Evolutionary conservation across 805 yeast genomes (phyloP), one percentile per base, ranked within the genome.

Genomic region (Pichia rugopelliculosa): DNA sequence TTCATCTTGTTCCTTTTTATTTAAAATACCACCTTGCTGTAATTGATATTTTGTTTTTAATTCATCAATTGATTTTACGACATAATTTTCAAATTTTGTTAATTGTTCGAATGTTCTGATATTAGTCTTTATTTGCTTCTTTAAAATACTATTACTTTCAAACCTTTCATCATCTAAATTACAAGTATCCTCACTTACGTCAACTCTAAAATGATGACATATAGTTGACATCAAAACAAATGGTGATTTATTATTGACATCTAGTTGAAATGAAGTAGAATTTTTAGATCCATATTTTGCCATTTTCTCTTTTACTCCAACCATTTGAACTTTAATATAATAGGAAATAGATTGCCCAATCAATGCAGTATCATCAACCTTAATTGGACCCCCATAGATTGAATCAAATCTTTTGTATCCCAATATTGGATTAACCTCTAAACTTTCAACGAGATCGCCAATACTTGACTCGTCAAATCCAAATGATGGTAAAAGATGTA

Each of bases 361-460:
- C 34, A 65, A 65, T 11, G 69, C 56, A 30, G 70, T 62, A 61
- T 80, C 85, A 15, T 64, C 64, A 2, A 76, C 72, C 44, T 72
- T 58, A 6, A 80, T 60, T 1, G 84, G 84, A 1, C 77, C 69
- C 1, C 84, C 84, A 30, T 41, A 36, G 25, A 69, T 53, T 0
- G 61, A 53, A 15, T 67, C 68, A 33, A 39, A 42, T 49, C 74
- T 72, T 8, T 82, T 83, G 57, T 79, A 80, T 0, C 84, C 84
- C 26, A 78, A 61, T 0, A 68, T 64, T 39, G 68, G 66, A 37
- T 62, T 58, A 8, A 68, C 54, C 21, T 50, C 50, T 8, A 69
- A 52, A 4, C 52, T 42, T 3, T 46, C 40, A 12, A 56, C 59
- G 20, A 41, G 45, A 27, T 15, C n/a, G 1, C 17, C 39, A 8